Evolutionary conservation across 2,329 filamentous ascomycete species (phyloP).

Genomic region (Colletotrichum tropicicola): DNA sequence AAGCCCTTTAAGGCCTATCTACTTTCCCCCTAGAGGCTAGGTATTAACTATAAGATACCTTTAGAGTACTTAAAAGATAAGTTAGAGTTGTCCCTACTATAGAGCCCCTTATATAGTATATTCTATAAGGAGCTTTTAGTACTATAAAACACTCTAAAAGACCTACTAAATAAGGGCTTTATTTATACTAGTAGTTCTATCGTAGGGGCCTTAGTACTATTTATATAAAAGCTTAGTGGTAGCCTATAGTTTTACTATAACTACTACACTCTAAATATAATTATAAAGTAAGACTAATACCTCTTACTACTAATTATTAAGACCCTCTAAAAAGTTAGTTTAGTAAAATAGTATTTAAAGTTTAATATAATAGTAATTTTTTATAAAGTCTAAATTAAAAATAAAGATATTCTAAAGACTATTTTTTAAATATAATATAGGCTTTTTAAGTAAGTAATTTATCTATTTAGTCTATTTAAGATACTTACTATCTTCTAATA

Average conservation of each 20-base stretch:
- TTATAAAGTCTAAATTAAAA: conserved; percentile 41
- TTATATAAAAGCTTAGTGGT: background rate
- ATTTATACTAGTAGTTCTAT: background rate
- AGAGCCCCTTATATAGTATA: background rate
- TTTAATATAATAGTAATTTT: conserved; percentile 36
- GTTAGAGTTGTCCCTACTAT: background rate
- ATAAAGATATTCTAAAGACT: conserved; percentile 44
- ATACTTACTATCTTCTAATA: conserved; percentile 26
- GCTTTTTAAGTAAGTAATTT: conserved; percentile 43
- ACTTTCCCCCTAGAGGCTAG: background rate
- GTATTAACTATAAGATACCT: background rate
- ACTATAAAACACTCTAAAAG: background rate
- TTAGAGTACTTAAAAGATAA: conserved; percentile 9
- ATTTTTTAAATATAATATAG: conserved; percentile 42
- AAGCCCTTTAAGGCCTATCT: background rate
- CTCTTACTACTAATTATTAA: background rate
- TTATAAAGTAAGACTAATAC: background rate
- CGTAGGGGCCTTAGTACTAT: background rate
- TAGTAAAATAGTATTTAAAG: background rate
- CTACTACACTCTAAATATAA: background rate
- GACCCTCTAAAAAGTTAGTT: background rate
- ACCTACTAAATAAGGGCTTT: conserved; percentile 25
- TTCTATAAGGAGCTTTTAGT: background rate
- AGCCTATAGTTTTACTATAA: background rate
- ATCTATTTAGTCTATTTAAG: conserved; percentile 37